phyloP scores from a whole-genome alignment of 176 grass and related monocot genomes.

The Aegilops tauschii region DNA sequence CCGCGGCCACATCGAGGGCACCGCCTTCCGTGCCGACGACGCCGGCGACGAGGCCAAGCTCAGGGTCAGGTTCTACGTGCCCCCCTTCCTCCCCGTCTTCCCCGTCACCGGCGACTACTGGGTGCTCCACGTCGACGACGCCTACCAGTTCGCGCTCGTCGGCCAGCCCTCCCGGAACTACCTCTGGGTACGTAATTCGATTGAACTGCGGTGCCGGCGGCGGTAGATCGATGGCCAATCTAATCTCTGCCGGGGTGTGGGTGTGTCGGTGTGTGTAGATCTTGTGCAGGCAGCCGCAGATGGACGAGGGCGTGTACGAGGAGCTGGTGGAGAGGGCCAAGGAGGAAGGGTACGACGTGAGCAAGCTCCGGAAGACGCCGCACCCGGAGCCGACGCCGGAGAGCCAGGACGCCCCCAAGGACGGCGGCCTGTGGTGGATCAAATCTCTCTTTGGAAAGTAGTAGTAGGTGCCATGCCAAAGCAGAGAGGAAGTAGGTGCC shows the following conservation, averaged over 20 bases:
- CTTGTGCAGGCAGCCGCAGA: constrained; percentile 61
- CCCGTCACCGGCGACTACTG: constrained; percentile 89
- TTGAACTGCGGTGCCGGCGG: background rate
- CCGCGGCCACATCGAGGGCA: constrained; percentile 66
- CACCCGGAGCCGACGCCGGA: constrained; percentile 59
- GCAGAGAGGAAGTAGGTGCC: background rate
- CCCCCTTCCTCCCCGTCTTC: constrained; percentile 73
- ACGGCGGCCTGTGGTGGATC: constrained; percentile 73
- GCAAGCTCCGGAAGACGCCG: constrained; percentile 53
- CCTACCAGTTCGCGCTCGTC: constrained; percentile 76
- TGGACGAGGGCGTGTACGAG: constrained; percentile 57
- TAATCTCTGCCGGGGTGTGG: background rate
- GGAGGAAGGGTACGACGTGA: constrained; percentile 64
- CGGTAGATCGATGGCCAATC: background rate
- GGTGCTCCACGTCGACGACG: constrained; percentile 70
- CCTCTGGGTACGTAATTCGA: constrained; percentile 62
- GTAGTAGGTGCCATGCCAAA: constrained; percentile 4
- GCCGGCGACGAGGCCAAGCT: constrained; percentile 74
- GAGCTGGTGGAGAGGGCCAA: constrained; percentile 53
- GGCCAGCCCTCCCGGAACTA: constrained; percentile 79
- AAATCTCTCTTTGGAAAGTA: constrained; percentile 82
- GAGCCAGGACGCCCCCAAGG: constrained; percentile 35
- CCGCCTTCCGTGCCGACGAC: constrained; percentile 47
- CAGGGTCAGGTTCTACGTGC: constrained; percentile 72
- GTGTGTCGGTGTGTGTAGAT: constrained; percentile 27